Evolutionary conservation across 805 yeast species (phyloP), one percentile per base, ranked within the genome.

Genomic region (Lipomyces sp.): DNA sequence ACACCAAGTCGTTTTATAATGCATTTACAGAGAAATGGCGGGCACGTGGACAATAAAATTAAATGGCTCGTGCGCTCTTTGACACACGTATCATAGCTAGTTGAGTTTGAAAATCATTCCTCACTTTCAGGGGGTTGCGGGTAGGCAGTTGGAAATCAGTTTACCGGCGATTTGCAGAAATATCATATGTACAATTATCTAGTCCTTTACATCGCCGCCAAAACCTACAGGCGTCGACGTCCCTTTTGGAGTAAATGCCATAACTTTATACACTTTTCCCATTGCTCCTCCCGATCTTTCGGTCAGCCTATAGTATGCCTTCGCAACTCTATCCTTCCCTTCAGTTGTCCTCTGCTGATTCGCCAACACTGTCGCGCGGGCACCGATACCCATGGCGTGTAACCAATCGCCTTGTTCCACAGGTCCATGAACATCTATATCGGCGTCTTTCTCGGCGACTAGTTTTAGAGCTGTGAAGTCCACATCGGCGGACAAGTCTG

Each of bases 401-500:
- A 87, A 72, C 82, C 88, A 87, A 62, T 83, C 86, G 5, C 88
- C 91, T 63, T 87, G 95, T 37, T 81, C 81, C 1, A 74, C 76
- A 1, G 88, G 85, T 0, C 87, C 90, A 52, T 70, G 72, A 3
- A 65, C 68, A 13, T 63, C 53, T 45, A 72, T 63, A 1, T 50
- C 43, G 22, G 59, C 43, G 18, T 66, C 57, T 29, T 58, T 39
- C 45, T 45, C 49, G 18, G 73, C 65, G 36, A 77, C 69, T 2
- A 64, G 56, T 13, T 68, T 68, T 45, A 87, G 66, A 22, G 83
- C 83, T 26, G 73, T 75, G 64, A 87, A 87, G 65, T 87, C 95
- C 11, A 87, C 95, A 63, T 87, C 95, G 0, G 84, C 82, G 0
- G 95, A 84, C 28, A 87, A 70, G 68, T 87, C 95, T 2, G 85